Evolutionary conservation across 2,329 filamentous ascomycete genomes (phyloP).

Genomic region (Xylariaceae sp.): DNA sequence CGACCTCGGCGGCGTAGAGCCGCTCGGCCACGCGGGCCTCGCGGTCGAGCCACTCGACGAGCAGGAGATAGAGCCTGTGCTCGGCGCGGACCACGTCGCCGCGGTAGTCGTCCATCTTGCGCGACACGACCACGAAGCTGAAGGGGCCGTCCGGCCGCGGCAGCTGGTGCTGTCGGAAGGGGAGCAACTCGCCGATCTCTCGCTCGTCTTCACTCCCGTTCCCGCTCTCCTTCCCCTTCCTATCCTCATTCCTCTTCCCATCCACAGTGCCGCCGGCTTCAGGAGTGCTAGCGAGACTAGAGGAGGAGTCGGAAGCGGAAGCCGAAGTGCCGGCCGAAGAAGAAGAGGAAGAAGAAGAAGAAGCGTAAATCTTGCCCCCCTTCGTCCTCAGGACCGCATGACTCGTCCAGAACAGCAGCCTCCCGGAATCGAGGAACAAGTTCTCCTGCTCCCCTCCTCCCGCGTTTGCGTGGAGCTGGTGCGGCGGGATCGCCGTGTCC

Average conservation of each 20-base stretch:
- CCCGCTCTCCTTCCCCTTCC: too few species aligned
- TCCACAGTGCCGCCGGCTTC: too few species aligned
- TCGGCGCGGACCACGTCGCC: slow-evolving; percentile 10
- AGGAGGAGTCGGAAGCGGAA: too few species aligned
- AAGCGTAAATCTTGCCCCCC: slow-evolving; percentile 13
- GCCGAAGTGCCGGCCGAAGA: too few species aligned
- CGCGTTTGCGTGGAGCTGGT: slow-evolving; percentile 3
- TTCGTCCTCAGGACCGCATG: slow-evolving; percentile 8
- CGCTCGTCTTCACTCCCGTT: too few species aligned
- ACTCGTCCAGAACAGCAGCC: slow-evolving; percentile 19
- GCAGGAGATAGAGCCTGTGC: slow-evolving; percentile 13
- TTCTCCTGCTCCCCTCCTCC: too few species aligned
- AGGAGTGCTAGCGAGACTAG: too few species aligned
- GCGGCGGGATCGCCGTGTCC: slow-evolving; percentile 10
- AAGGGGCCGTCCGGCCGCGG: slow-evolving; percentile 8
- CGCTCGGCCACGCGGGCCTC: slow-evolving; percentile 11
- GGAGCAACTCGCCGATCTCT: slow-evolving; percentile 12
- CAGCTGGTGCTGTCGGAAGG: slow-evolving; percentile 6
- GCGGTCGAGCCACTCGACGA: slow-evolving; percentile 16
- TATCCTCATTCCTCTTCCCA: too few species aligned
- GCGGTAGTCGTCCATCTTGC: slow-evolving; percentile 14
- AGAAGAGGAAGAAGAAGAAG: not conserved
- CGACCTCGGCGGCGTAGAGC: slow-evolving; percentile 9
- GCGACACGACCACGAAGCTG: slow-evolving; percentile 17
- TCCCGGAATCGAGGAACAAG: slow-evolving; percentile 17